A percentile compares a stretch with the other conserved stretches of the same genome.
Evolutionary conservation across 257 asterid species (phyloP).

Genomic region (Solanum okadae): DNA sequence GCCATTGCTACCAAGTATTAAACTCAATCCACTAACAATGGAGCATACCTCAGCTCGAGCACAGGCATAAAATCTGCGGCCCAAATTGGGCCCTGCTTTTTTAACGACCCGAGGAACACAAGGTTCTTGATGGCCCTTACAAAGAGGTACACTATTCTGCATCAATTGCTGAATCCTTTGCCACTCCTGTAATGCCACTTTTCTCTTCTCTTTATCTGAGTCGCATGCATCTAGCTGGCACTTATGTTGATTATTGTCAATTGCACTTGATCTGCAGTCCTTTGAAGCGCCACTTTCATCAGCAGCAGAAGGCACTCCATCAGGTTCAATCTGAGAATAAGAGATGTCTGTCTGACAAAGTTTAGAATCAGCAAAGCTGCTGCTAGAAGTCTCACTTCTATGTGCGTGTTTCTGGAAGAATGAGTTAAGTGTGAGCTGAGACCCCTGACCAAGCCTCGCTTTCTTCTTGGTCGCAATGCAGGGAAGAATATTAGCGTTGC

Average conservation of each 20-base stretch:
- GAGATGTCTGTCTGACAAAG: slow-evolving; percentile 25
- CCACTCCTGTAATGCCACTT: slow-evolving; percentile 69
- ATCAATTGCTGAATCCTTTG: slow-evolving; percentile 87
- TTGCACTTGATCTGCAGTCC: slow-evolving; percentile 18
- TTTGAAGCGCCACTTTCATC: slow-evolving; percentile 17
- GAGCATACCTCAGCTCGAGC: slow-evolving; percentile 85
- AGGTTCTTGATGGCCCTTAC: slow-evolving; percentile 94
- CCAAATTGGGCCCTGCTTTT: slow-evolving; percentile 81
- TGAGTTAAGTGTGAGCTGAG: slow-evolving; percentile 84
- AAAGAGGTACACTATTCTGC: slow-evolving; percentile 83
- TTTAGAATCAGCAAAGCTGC: slow-evolving; percentile 23
- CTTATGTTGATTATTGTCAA: slow-evolving; percentile 20
- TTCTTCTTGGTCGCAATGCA: slow-evolving; percentile 40
- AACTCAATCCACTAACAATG: not conserved
- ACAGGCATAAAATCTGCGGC: slow-evolving; percentile 82
- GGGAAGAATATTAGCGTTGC: slow-evolving; percentile 19
- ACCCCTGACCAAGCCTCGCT: slow-evolving; percentile 43
- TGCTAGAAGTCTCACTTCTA: slow-evolving; percentile 8
- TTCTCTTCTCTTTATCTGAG: slow-evolving; percentile 35
- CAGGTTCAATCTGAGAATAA: slow-evolving; percentile 16
- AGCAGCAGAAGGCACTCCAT: slow-evolving; percentile 14
- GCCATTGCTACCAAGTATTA: not conserved
- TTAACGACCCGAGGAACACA: slow-evolving; percentile 86
- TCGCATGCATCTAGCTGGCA: slow-evolving; percentile 13
- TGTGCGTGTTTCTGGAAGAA: slow-evolving; percentile 53